These are phyloP conservation scores for Backusella macrospora DNA, from an alignment of 192 early-diverging fungal genomes.

Conservation along the genomic window DNA sequence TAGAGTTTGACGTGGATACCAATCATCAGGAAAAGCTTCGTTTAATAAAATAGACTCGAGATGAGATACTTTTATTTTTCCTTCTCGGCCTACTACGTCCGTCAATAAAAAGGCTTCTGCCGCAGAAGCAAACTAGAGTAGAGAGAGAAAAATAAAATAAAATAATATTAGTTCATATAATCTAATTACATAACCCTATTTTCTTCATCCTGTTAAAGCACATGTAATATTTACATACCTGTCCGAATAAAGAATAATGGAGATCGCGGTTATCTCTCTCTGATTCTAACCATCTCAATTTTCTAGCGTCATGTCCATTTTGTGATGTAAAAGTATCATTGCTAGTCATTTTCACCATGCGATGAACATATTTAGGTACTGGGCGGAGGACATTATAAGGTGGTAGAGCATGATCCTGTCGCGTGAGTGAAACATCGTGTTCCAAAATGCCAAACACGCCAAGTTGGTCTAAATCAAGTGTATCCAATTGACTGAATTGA, in stretches of 20 bases:
- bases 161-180: not conserved
- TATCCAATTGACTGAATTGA: not conserved
- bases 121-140: slow-evolving; percentile 5
- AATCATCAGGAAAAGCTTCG: slow-evolving; percentile 7
- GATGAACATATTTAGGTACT: not conserved
- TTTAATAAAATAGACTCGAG: slow-evolving; percentile 10
- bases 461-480: slow-evolving; percentile 5
- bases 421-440: slow-evolving; percentile 18
- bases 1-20: slow-evolving; percentile 12
- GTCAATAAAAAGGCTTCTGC: slow-evolving; percentile 8
- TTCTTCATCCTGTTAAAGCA: not conserved
- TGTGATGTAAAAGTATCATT: slow-evolving; percentile 2
- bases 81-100: slow-evolving; percentile 14
- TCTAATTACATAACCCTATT: not conserved
- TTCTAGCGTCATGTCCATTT: slow-evolving; percentile 10
- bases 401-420: not conserved
- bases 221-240: not conserved
- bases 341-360: not conserved
- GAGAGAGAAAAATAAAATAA: not conserved
- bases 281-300: slow-evolving; percentile 7
- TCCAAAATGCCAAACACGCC: not conserved
- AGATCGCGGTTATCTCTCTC: slow-evolving; percentile 5
- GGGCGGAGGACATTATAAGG: not conserved
- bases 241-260: slow-evolving; percentile 1
- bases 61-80: not conserved